Percentiles rank a stretch among this genome's conserved stretches.
These are phyloP conservation scores for Cordyceps farinosa DNA, from an alignment of 2,329 filamentous ascomycete genomes.

Conservation along the genomic window DNA sequence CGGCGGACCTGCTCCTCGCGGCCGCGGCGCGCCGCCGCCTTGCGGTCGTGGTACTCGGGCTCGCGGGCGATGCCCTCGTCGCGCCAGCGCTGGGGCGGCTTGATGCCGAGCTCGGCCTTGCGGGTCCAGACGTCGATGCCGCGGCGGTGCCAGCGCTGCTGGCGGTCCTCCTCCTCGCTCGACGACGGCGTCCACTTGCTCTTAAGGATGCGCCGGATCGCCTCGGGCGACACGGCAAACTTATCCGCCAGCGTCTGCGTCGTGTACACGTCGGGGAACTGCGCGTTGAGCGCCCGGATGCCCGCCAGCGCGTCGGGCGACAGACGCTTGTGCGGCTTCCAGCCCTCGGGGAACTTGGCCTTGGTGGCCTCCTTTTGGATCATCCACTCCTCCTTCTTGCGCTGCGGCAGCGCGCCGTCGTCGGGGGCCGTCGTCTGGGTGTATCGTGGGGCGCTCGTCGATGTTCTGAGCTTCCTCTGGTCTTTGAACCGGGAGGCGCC, in stretches of 20 bases:
- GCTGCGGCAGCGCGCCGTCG: not conserved
- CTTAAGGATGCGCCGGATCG: constrained; percentile 80
- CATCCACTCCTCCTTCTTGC: constrained; percentile 59
- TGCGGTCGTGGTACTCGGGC: constrained; percentile 39
- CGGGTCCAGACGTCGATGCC: constrained; percentile 58
- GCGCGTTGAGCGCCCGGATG: constrained; percentile 75
- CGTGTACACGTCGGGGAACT: constrained; percentile 74
- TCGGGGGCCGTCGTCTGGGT: not conserved
- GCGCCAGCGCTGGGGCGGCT: constrained; percentile 60
- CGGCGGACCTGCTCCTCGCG: constrained; percentile 11
- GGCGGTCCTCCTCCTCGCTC: constrained; percentile 55
- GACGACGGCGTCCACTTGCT: constrained; percentile 67
- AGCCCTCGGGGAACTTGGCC: constrained; percentile 76
- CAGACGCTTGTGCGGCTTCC: constrained; percentile 79
- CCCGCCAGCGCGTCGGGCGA: constrained; percentile 91
- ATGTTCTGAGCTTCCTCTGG: not conserved
- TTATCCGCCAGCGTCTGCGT: constrained; percentile 68
- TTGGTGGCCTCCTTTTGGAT: constrained; percentile 71
- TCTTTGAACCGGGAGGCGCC: not conserved
- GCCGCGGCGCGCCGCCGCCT: constrained; percentile 23
- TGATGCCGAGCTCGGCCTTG: constrained; percentile 58
- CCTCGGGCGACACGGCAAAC: constrained; percentile 85
- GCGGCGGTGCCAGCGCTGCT: constrained; percentile 58
- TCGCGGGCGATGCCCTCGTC: constrained; percentile 48
- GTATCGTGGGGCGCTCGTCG: not conserved